Evolutionary conservation across 352 stramenopile species (phyloP), one percentile per base, ranked within the genome.

Genomic region (Globisporangium carolinianum): DNA sequence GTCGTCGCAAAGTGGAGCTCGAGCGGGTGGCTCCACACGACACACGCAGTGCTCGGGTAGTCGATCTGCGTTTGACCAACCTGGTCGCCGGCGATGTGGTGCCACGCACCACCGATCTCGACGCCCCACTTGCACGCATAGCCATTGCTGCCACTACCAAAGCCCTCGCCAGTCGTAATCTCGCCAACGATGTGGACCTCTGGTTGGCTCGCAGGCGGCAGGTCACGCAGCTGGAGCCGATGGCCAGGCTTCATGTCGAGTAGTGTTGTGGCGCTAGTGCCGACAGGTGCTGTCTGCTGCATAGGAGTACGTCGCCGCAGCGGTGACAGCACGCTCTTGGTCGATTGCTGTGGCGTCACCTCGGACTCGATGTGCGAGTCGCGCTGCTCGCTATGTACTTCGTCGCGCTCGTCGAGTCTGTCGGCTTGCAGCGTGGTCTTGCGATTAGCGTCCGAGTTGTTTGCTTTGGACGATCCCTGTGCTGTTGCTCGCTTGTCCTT

Each of bases 161-260:
- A 88, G 51, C 68, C 63, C 9, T 80, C 61, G n/a, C 73, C 79
- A 38, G 67, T 73, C 6, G 75, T 63, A 54, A 91, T 87, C 53
- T 89, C 82, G 10, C 79, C 77, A 36, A 89, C 72, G 35, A 89
- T 66, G 53, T 91, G 79, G 12, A 91, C 72, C 69, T 91, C 77
- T 14, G 76, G 75, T 47, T 90, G 80, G 9, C 75, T 63, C 4
- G 65, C 58, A 14, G 75, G 75, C 32, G 69, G 62, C 5, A 82
- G 59, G 10, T 43, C 42, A 39, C 72, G 61, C 6, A 75, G 47
- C 42, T 72, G 61, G 6, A 55, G 10, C 11, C 61, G 24, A 32
- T 32, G 24, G 24, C 24, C 24, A 32, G 24, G 24, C 24, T 32
- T 32, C 24, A 32, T 32, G 24, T 32, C 24, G 24, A 32, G 24